These are phyloP conservation scores for Viridothelium virens DNA, from an alignment of 495 filamentous ascomycete genomes.

Conservation along the genomic window DNA sequence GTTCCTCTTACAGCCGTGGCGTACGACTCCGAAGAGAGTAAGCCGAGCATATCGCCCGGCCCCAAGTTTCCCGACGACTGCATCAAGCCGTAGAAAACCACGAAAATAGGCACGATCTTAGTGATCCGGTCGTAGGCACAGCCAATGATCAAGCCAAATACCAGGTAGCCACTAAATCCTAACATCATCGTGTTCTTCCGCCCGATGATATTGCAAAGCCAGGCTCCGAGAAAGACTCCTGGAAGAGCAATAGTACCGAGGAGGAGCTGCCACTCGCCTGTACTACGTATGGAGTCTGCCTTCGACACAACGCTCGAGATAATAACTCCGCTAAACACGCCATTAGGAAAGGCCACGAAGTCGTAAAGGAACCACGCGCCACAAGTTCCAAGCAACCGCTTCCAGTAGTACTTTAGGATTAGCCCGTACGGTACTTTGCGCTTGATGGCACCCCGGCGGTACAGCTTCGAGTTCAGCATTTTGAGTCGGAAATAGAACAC, in stretches of 20 bases:
- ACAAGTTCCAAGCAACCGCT: constrained; percentile 38
- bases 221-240: constrained; percentile 45
- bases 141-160: constrained; percentile 49
- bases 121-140: constrained; percentile 42
- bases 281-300: constrained; percentile 34
- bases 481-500: constrained; percentile 48
- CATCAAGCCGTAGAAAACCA: constrained; percentile 50
- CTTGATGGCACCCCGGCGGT: constrained; percentile 42
- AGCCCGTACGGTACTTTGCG: constrained; percentile 34
- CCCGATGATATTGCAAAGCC: constrained; percentile 42
- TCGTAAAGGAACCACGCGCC: constrained; percentile 40
- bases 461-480: constrained; percentile 47
- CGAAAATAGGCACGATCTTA: constrained; percentile 46
- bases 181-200: constrained; percentile 49
- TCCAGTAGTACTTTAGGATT: constrained; percentile 38
- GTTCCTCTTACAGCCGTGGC: constrained; percentile 46
- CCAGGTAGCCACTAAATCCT: constrained; percentile 44
- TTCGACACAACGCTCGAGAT: constrained; percentile 36
- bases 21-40: constrained; percentile 45
- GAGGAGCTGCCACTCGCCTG: constrained; percentile 45
- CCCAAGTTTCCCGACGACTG: constrained; percentile 46
- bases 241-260: constrained; percentile 42
- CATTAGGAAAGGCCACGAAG: constrained; percentile 40
- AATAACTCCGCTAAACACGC: constrained; percentile 28
- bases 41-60: constrained; percentile 46